Conservation (phyloP, 805 yeast genomes). For the Geotrichum ghanense region DNA sequence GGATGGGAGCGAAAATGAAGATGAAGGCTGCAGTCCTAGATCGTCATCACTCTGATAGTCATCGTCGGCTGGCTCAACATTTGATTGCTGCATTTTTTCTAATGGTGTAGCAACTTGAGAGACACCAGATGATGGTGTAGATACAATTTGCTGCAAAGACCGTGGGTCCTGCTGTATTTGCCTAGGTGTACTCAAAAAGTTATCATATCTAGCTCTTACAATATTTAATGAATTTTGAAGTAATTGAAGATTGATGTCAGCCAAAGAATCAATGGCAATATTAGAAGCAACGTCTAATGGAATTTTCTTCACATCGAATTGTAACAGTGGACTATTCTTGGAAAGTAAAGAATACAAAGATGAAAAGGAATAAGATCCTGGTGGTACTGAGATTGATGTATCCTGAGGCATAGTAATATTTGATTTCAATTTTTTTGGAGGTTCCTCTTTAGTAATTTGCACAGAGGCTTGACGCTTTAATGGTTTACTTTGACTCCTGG, state of each 20-base stretch:
- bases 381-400: slow-evolving; percentile 10
- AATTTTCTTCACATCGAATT: slow-evolving; percentile 59
- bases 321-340: slow-evolving; percentile 45
- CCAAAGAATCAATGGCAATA: slow-evolving; percentile 58
- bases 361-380: slow-evolving; percentile 34
- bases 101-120: background rate
- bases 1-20: slow-evolving; percentile 42
- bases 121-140: background rate
- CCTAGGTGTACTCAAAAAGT: slow-evolving; percentile 23
- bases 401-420: slow-evolving; percentile 12
- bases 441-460: slow-evolving; percentile 19
- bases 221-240: slow-evolving; percentile 60
- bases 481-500: slow-evolving; percentile 20
- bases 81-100: slow-evolving; percentile 11
- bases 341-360: slow-evolving; percentile 58
- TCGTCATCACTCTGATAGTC: slow-evolving; percentile 23
- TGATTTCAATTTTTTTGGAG: slow-evolving; percentile 16
- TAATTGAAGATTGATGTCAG: slow-evolving; percentile 38
- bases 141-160: slow-evolving; percentile 21
- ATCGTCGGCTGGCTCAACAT: slow-evolving; percentile 8
- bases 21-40: slow-evolving; percentile 25
- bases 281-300: slow-evolving; percentile 52
- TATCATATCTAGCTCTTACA: slow-evolving; percentile 52
- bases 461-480: slow-evolving; percentile 23
- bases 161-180: slow-evolving; percentile 25